These are phyloP conservation scores for Oryza coarctata DNA, from an alignment of 176 grass and related monocot species.

Conservation along the genomic window DNA sequence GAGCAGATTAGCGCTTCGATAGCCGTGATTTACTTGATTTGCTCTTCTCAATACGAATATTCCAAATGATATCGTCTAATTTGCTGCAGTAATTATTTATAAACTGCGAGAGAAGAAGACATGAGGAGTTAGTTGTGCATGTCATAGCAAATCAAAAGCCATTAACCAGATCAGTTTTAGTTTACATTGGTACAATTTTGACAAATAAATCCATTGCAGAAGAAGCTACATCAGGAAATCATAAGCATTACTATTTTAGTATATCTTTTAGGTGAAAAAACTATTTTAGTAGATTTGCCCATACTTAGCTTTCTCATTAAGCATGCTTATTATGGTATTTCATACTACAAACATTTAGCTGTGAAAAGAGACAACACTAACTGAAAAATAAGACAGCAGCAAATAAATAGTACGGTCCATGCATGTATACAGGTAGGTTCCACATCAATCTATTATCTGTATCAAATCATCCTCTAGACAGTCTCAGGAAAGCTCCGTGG, in stretches of 20 bases:
- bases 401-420: not conserved
- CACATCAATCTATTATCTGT: not conserved
- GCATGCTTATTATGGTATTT: not conserved
- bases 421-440: not conserved
- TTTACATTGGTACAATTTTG: conserved; percentile 14
- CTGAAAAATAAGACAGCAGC: not conserved
- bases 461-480: not conserved
- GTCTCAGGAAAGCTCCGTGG: not conserved
- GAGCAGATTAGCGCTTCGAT: conserved; percentile 44
- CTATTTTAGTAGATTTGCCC: not conserved
- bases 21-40: conserved; percentile 54
- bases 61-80: conserved; percentile 93
- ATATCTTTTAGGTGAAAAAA: too few species aligned
- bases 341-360: not conserved
- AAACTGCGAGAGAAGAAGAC: conserved; percentile 52
- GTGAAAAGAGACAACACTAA: not conserved
- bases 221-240: not conserved
- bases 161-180: conserved; percentile 12
- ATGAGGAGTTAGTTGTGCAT: conserved; percentile 22
- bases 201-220: conserved; percentile 4
- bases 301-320: too few species aligned
- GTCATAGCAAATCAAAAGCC: not conserved
- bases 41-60: conserved; percentile 58
- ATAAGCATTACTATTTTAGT: conserved; percentile 13
- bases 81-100: conserved; percentile 78